Evolutionary conservation across 805 yeast species (phyloP).

Genomic region (Candida dendrica): DNA sequence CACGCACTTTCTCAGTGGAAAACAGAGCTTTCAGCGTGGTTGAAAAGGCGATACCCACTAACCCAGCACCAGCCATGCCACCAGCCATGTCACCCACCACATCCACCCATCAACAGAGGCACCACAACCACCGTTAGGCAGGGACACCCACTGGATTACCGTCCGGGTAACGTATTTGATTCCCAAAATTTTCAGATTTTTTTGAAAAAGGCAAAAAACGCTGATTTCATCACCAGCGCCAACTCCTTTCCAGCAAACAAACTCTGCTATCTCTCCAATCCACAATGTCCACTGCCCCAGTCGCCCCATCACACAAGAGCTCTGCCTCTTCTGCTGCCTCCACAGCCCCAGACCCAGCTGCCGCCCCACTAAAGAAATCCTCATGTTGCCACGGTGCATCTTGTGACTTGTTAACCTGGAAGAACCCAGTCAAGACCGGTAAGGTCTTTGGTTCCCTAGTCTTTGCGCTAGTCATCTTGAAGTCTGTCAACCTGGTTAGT

Average conservation of each 20-base stretch:
- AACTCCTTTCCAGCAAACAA: background rate
- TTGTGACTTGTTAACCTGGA: slow-evolving; percentile 59
- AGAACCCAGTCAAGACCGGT: slow-evolving; percentile 69
- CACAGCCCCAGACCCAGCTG: background rate
- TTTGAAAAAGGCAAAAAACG: background rate
- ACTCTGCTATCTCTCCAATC: background rate
- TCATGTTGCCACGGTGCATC: background rate
- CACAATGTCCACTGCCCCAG: background rate
- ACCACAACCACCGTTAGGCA: no score
- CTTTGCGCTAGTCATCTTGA: slow-evolving; percentile 46
- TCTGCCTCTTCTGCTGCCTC: background rate
- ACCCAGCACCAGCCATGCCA: no score
- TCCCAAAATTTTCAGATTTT: background rate
- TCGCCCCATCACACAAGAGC: background rate
- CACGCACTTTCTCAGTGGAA: no score
- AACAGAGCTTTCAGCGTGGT: no score
- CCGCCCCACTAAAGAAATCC: background rate
- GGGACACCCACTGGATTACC: no score
- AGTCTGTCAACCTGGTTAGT: slow-evolving; percentile 55
- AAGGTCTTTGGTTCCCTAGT: slow-evolving; percentile 64
- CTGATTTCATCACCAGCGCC: background rate
- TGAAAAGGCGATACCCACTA: no score
- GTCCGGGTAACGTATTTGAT: background rate
- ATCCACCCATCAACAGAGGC: no score
- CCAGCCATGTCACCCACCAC: no score